These are phyloP conservation scores for Volvox carteri DNA, from an alignment of 163 green algal species.

Conservation along the genomic window DNA sequence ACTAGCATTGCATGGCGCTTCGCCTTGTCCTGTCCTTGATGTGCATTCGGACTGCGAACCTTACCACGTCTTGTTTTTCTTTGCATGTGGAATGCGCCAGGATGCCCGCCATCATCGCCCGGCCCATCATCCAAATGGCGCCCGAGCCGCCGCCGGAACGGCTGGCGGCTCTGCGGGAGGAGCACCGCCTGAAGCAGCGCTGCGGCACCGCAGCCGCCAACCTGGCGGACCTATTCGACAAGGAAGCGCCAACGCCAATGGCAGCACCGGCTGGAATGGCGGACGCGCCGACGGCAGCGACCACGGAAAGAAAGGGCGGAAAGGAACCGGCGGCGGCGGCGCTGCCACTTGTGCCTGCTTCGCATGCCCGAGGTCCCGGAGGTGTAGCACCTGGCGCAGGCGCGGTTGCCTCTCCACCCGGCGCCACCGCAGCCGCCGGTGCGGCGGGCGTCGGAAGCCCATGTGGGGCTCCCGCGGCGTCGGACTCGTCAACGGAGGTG, in stretches of 20 bases:
- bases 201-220: slow-evolving; percentile 27
- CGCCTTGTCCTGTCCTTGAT: too few species aligned
- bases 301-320: too few species aligned
- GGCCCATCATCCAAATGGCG: slow-evolving; percentile 13
- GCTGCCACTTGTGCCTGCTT: background rate
- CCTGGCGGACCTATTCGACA: slow-evolving; percentile 24
- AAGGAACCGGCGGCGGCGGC: background rate
- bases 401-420: background rate
- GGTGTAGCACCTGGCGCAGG: background rate
- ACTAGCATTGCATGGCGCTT: too few species aligned
- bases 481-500: slow-evolving; percentile 19
- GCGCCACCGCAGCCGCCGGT: background rate
- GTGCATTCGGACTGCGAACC: too few species aligned
- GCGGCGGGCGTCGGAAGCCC: background rate
- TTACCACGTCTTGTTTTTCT: background rate
- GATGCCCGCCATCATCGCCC: slow-evolving; percentile 36
- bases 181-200: slow-evolving; percentile 21
- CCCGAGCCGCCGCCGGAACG: slow-evolving; percentile 24
- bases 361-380: too few species aligned
- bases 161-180: slow-evolving; percentile 4
- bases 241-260: background rate
- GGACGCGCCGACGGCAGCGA: background rate
- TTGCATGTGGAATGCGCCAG: too few species aligned
- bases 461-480: background rate
- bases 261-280: background rate